phyloP scores from a whole-genome alignment of 148 eudicot species.

The Selenicereus undatus region DNA sequence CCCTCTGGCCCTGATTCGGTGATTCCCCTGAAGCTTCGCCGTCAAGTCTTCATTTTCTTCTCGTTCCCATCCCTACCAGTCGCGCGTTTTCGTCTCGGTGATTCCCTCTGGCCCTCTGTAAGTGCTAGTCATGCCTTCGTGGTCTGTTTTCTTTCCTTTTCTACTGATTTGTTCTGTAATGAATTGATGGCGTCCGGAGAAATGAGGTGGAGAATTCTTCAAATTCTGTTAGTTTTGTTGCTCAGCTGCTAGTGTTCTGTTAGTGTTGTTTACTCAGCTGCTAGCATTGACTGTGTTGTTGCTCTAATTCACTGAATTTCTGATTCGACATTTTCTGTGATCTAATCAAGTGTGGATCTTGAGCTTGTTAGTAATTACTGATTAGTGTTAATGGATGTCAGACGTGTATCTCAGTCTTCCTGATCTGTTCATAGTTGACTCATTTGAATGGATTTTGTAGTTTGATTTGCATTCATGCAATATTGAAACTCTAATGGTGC shows the following conservation, averaged over 20 bases:
- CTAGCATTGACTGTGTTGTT: no score
- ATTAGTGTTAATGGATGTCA: background rate
- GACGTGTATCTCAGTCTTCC: background rate
- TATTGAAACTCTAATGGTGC: background rate
- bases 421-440: constrained; percentile 19
- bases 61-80: no score
- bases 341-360: background rate
- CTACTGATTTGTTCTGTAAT: background rate
- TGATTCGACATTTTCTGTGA: background rate
- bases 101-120: no score
- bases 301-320: background rate
- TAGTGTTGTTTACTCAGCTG: no score
- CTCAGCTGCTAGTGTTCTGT: background rate
- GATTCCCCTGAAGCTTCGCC: no score
- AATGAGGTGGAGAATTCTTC: background rate
- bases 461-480: background rate
- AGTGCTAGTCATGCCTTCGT: no score
- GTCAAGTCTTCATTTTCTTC: no score
- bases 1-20: no score
- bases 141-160: background rate
- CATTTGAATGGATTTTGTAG: background rate
- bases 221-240: background rate
- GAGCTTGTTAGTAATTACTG: background rate
- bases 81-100: no score
- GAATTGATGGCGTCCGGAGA: background rate